Evolutionary conservation across 176 grass and related monocot species (phyloP), one percentile per base, ranked within the genome.

Genomic region (Oryza glumipatula): DNA sequence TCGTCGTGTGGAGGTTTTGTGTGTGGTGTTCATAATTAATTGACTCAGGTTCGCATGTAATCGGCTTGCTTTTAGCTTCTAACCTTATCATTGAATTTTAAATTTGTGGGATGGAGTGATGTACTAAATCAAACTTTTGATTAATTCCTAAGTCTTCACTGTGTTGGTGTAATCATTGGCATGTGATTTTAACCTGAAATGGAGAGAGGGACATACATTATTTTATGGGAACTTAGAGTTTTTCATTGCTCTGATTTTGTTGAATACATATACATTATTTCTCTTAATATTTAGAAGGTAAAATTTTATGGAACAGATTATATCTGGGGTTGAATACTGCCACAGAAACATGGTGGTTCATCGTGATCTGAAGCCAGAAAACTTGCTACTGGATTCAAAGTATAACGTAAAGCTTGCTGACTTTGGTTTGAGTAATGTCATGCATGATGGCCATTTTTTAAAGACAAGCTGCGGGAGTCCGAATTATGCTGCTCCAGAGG

Each of bases 271-370:
- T 86, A 74, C 15, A 61, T 44, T 48, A 14, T 70, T 87, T 87
- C 12, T 51, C 23, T 80, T n/a, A 83, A 21, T 72, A 79, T 6
- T 88, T 41, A 41, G 36, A 58, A 19, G 7, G 36, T 26, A 65
- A 80, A 54, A 48, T 32, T 79, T 61, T 78, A 45, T 82, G 86
- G 79, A 71, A 87, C 89, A 99, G 96, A 92, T 96, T 71, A 92
- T 99, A 94, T 96, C 89, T 75, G 93, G 96, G 68, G 93, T 99
- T 49, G 96, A 94, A 67, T 99, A 99, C 82, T 99, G 94, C 73
- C 93, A 99, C 65, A 96, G 96, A 88, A 99, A 96, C 78, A 99
- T 99, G 96, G 89, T 96, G n/a, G 96, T 92, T 67, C 96, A 99
- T 90, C 89, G 93, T 74, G 96, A 99, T 89, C 87, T 99, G 41